Evolutionary conservation across 805 yeast species (phyloP), one percentile per base, ranked within the genome.

Genomic region (Saccharomycopsis capsularis): DNA sequence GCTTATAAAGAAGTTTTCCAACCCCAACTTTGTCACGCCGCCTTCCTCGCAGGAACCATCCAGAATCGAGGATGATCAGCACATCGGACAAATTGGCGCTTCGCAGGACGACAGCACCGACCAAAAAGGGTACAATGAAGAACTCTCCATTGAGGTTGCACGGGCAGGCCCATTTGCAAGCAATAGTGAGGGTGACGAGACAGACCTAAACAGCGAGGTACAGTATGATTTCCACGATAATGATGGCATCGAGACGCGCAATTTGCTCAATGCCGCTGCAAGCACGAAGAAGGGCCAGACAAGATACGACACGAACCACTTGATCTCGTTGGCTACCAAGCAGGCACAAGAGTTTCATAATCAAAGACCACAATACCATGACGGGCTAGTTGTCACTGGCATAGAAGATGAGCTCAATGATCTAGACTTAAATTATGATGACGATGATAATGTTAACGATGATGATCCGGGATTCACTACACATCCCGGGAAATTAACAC

Each of bases 281-380:
- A 13, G 13, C 13, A 29, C 13, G 11, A 29, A 29, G 7, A 29
- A 7, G 13, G 13, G 32, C 19, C 6, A 42, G 27, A 32, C 45
- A 23, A 42, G 19, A 42, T 34, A 30, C 21, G 35, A 42, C 19
- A 42, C 45, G 19, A 42, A 25, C 24, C 35, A 32, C 24, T 42
- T 42, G 45, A 42, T 42, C 19, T 42, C 45, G 7, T 34, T 42
- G n/a, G 45, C 45, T 7, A 34, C 38, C 15, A 13, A 6, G 18
- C 38, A 34, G n/a, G 38, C 38, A 9, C 15, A 34, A 16, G 13
- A 9, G 38, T n/a, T 11, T 22, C 23, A 18, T 35, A 24, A 32
- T 16, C 23, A 40, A 24, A n/a, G 22, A 35, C n/a, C n/a, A n/a
- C n/a, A n/a, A n/a, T n/a, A n/a, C n/a, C n/a, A n/a, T n/a, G n/a